Base-by-base conservation (phyloP, 2,329 filamentous ascomycete genomes). In the Neocatenulostroma microsporum region DNA sequence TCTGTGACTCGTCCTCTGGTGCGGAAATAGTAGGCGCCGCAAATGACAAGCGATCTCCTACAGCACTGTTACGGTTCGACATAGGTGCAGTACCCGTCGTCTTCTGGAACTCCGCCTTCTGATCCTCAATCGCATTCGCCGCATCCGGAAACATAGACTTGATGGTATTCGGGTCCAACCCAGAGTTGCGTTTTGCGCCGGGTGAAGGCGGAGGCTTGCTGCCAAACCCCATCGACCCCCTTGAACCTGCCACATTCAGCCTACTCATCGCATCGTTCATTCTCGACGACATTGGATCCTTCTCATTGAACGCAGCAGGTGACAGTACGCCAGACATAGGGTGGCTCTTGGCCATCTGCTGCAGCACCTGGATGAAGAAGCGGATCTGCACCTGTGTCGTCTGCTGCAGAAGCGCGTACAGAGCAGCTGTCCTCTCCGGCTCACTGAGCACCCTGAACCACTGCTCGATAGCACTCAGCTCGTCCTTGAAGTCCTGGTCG, bases 61-160 rank as follows among this genome's bases (percentile, higher is more conserved):
- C 76, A 14, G 80, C 73, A 61, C 89, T 96, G 67, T 95, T 96
- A 41, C 91, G 80, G 69, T 94, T 94, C 15, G 91, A 95, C 1
- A 84, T 78, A 3, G 88, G 87, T 15, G 82, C 80, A 47, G 88
- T 86, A 41, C 89, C 91, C 3, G 88, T 94, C 60, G 94, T 84
- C 61, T 95, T 88, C 13, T 88, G 93, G 58, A 93, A 96, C 61
- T 95, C 93, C 40, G 88, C 89, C 69, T 95, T 95, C 63, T 98
- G 89, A 43, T 91, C 94, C 18, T 89, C 89, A 61, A 98, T 96
- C n/a, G 91, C 91, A 27, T 89, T 89, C 11, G 91, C 91, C 29
- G 91, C 91, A 67, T 98, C 91, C 5, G 91, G 91, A 62, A 98
- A 98, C 91, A 98, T 96, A 54, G 86, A 87, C 63, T 94, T 94